A percentile compares a stretch with the other conserved stretches of the same genome.
Evolutionary conservation across 1,139 yeast genomes (phyloP).

Genomic region (Suhomyces bolitotheri): DNA sequence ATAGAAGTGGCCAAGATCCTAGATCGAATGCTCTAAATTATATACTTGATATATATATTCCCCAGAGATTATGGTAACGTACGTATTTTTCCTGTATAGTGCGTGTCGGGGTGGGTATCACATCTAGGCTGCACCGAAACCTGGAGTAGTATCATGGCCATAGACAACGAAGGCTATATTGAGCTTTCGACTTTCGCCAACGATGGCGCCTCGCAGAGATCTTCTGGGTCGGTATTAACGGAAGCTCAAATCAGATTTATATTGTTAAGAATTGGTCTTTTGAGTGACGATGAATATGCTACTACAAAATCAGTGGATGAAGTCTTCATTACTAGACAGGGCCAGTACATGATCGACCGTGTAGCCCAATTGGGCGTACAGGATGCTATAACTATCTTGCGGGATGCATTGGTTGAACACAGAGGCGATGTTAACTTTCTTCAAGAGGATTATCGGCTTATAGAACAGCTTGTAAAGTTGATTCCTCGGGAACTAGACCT

Average conservation of each 20-base stretch:
- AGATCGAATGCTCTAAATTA: too few relatives aligned
- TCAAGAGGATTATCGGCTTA: constrained; percentile 36
- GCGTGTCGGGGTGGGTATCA: too few relatives aligned
- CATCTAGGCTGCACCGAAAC: too few relatives aligned
- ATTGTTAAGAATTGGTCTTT: constrained; percentile 32
- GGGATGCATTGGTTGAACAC: constrained; percentile 43
- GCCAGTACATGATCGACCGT: constrained; percentile 33
- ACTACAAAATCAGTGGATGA: constrained; percentile 15
- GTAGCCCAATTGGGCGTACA: constrained; percentile 23
- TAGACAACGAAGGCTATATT: constrained; percentile 12
- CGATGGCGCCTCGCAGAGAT: constrained; percentile 1
- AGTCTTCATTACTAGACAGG: constrained; percentile 21
- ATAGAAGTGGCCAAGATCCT: background rate
- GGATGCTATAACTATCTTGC: constrained; percentile 34
- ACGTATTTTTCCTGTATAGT: too few relatives aligned
- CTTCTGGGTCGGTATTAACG: constrained; percentile 14
- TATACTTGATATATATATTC: too few relatives aligned
- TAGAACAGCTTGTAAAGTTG: constrained; percentile 31
- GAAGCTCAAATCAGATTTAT: constrained; percentile 29
- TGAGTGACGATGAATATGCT: constrained; percentile 29
- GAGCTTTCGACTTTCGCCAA: constrained; percentile 14
- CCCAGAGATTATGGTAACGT: too few relatives aligned
- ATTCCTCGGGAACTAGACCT: constrained; percentile 21
- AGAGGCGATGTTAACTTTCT: constrained; percentile 45
- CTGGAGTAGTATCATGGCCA: background rate